Evolutionary conservation across 2,329 filamentous ascomycete genomes (phyloP).

Genomic region (Exutisphaerella laricina): DNA sequence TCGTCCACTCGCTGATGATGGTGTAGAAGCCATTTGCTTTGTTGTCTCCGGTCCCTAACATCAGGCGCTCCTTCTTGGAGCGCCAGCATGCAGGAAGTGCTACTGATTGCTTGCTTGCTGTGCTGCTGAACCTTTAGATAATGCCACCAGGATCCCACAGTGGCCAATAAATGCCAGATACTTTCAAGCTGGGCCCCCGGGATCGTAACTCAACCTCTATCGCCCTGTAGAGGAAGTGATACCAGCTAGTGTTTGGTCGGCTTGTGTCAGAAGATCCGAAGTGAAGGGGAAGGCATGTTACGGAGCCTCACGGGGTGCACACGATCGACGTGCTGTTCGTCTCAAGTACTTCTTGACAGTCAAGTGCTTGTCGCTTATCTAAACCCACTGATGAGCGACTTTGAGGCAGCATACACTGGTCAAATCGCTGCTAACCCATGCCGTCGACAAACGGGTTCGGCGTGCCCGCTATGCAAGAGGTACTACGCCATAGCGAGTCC

Average conservation of each 20-base stretch:
- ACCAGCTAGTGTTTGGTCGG: too few relatives aligned
- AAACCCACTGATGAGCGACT: not conserved
- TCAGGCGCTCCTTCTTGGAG: not conserved
- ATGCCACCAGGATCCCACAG: too few relatives aligned
- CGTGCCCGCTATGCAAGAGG: constrained; percentile 6
- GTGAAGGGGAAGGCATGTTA: too few relatives aligned
- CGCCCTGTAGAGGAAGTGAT: too few relatives aligned
- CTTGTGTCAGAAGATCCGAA: too few relatives aligned
- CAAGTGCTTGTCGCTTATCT: not conserved
- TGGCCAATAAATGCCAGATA: too few relatives aligned
- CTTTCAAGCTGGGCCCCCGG: too few relatives aligned
- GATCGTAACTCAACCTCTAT: too few relatives aligned
- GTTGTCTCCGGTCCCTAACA: not conserved
- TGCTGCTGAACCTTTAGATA: too few relatives aligned
- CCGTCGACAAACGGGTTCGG: constrained; percentile 4
- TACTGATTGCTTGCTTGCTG: too few relatives aligned
- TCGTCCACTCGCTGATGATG: constrained; percentile 9
- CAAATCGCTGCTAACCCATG: not conserved
- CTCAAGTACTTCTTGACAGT: not conserved
- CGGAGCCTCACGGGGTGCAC: not conserved
- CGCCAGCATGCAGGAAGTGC: too few relatives aligned
- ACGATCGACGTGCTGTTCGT: constrained; percentile 1
- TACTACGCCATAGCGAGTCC: not conserved
- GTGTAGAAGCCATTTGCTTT: constrained; percentile 14
- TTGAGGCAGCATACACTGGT: not conserved